phyloP scores from a whole-genome alignment of 2,329 filamentous ascomycete species.

The Thelonectria olida region DNA sequence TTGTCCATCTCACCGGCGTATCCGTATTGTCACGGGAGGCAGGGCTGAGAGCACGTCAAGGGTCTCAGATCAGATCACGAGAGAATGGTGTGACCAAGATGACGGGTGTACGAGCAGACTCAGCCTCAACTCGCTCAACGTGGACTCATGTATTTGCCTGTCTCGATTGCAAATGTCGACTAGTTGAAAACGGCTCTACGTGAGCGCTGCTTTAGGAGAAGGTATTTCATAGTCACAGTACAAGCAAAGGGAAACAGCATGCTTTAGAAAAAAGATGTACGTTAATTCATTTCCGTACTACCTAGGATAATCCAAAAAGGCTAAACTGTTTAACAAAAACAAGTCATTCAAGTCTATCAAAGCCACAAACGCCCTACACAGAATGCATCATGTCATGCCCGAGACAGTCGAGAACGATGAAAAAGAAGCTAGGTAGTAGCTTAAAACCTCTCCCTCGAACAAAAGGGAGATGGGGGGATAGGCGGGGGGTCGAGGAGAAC shows the following conservation, averaged over 20 bases:
- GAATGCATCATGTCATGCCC: conserved; percentile 35
- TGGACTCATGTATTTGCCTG: neutral
- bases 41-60: neutral
- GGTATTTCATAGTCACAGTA: neutral
- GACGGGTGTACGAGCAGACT: neutral
- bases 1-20: neutral
- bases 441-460: neutral
- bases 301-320: conserved; percentile 23
- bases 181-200: neutral
- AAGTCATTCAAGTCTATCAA: conserved; percentile 28
- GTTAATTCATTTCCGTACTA: conserved; percentile 34
- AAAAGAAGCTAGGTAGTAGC: conserved; percentile 23
- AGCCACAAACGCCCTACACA: conserved; percentile 39
- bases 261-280: neutral
- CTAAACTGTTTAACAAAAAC: conserved; percentile 26
- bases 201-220: no score
- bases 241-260: neutral
- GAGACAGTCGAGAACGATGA: conserved; percentile 34
- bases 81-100: conserved; percentile 10
- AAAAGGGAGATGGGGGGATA: no score
- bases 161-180: neutral
- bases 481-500: conserved; percentile 7
- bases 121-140: neutral
- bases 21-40: neutral
- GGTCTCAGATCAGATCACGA: conserved; percentile 15